Base-by-base conservation (phyloP, 805 yeast species). In the Tetrapisispora arboricola region DNA sequence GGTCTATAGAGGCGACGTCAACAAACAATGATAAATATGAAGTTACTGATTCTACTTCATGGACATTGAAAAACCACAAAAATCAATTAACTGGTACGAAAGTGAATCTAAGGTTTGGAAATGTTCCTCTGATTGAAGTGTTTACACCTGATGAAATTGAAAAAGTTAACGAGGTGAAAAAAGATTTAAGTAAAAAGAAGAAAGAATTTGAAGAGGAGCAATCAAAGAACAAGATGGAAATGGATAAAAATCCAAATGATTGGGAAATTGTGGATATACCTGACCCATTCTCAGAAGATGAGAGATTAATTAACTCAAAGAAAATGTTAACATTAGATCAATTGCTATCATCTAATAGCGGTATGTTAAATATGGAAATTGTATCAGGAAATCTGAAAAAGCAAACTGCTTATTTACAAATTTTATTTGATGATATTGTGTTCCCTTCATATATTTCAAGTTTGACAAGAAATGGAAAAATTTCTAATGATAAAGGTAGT, bases 61-160 rank as follows among this genome's bases (percentile, higher is more conserved):
- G 64, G n/a, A 46, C 53, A 0, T 40, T 57, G 58, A 36, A 48
- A 43, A 38, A 50, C 53, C 45, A 57, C 39, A 57, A 57, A 17
- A 70, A 68, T 41, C 57, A 51, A 32, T 71, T 65, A 38, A 72
- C 76, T 3, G 67, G 72, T 43, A 84, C 86, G 32, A 50, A 56
- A 5, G 53, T 83, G 28, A 54, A 55, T 21, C 75, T 77, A 50
- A 70, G 80, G 9, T 64, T 80, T 25, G 73, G 84, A 1, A 81
- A 81, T 59, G 59, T 80, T 38, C 88, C 92, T 33, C 62, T 75
- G 8, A 64, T 76, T 35, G 81, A 84, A 1, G 78, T 79, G 2
- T 76, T 71, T 51, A 70, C 84, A 10, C 69, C 72, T 22, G 65
- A 69, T 21, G 90, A 83, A 57, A 44, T 75, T 18, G 60, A 63